Conservation (phyloP, 345 rosid genomes). For the Trapa incisa region DNA sequence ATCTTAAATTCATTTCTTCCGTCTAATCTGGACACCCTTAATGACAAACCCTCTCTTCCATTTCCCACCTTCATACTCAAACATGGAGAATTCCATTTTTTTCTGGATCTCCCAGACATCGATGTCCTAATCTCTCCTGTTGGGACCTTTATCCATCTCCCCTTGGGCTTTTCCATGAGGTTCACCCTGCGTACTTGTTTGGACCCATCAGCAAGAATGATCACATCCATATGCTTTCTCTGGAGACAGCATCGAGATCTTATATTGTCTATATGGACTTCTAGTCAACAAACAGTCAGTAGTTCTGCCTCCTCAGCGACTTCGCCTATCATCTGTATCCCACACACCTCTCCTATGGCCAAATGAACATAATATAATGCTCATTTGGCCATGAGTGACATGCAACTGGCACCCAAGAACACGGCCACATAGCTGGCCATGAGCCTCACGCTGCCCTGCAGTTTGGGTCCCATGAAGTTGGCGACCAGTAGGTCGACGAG, state of each 20-base stretch:
- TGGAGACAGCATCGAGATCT: constrained; percentile 37
- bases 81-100: constrained; percentile 34
- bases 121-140: constrained; percentile 32
- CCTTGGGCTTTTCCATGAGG: constrained; percentile 20
- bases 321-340: neutral
- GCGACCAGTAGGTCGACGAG: constrained; percentile 61
- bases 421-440: constrained; percentile 22
- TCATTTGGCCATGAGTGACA: constrained; percentile 56
- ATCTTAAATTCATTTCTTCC: constrained; percentile 10
- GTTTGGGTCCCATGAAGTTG: constrained; percentile 40
- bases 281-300: constrained; percentile 52
- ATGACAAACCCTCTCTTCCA: constrained; percentile 58
- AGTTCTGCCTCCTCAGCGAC: constrained; percentile 32
- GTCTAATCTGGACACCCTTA: constrained; percentile 44
- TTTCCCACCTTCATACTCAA: constrained; percentile 27
- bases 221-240: constrained; percentile 29
- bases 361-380: constrained; percentile 14
- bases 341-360: too few relatives aligned
- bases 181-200: constrained; percentile 24
- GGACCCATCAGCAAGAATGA: constrained; percentile 31
- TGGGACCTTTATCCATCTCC: constrained; percentile 40
- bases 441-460: constrained; percentile 34
- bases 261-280: constrained; percentile 24
- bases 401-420: constrained; percentile 41
- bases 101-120: constrained; percentile 16